Evolutionary conservation across 2,329 filamentous ascomycete genomes (phyloP).

Genomic region (Aspergillus alliaceus): DNA sequence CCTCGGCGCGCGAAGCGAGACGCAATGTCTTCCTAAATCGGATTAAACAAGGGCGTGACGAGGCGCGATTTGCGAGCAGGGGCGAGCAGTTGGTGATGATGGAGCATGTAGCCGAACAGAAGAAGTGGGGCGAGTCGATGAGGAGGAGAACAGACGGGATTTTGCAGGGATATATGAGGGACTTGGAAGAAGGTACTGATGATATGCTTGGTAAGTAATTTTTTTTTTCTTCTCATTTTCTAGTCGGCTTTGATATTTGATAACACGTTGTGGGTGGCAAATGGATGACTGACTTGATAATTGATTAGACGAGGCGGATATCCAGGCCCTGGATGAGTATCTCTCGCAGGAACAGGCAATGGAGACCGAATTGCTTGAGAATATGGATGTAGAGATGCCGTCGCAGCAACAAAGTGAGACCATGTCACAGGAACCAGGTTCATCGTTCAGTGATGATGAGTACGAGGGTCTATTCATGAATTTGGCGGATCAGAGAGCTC

Average conservation of each 20-base stretch:
- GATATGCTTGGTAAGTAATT: conserved; percentile 25
- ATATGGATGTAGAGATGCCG: not conserved
- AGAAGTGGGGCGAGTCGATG: conserved; percentile 42
- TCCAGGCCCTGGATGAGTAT: conserved; percentile 35
- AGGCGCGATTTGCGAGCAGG: conserved; percentile 38
- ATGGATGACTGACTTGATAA: conserved; percentile 5
- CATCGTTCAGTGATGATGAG: conserved; percentile 53
- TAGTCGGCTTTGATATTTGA: too few relatives aligned
- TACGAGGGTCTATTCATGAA: conserved; percentile 67
- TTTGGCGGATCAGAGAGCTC: conserved; percentile 45
- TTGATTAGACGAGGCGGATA: conserved; percentile 26
- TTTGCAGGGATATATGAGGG: conserved; percentile 13
- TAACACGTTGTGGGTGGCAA: not conserved
- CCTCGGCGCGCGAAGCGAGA: conserved; percentile 33
- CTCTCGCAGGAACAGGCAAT: conserved; percentile 35
- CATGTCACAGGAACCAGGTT: not conserved
- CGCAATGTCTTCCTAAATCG: conserved; percentile 44
- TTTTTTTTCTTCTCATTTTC: not conserved
- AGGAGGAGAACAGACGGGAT: conserved; percentile 30
- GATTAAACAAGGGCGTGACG: conserved; percentile 41
- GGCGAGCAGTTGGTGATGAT: conserved; percentile 45
- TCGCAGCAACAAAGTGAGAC: not conserved
- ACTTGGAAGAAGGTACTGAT: conserved; percentile 24
- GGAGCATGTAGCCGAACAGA: conserved; percentile 42
- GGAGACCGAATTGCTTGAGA: conserved; percentile 30